Conservation (phyloP, 305 asterid genomes). For the Caryopteris hybrid region DNA sequence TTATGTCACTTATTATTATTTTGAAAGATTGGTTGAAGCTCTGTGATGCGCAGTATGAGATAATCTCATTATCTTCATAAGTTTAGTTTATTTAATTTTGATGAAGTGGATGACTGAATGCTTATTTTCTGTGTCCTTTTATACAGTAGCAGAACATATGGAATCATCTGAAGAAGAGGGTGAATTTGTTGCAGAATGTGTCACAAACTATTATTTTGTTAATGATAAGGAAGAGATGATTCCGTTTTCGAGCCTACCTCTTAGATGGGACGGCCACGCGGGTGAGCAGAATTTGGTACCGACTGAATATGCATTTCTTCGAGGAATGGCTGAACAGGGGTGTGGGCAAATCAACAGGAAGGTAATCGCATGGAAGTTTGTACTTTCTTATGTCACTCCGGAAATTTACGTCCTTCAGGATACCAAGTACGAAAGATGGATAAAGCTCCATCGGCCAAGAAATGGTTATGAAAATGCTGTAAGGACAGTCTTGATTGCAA, state of each 20-base stretch:
- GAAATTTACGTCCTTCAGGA: conserved; percentile 42
- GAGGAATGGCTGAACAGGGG: conserved; percentile 41
- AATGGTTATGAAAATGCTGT: conserved; percentile 33
- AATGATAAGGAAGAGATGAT: conserved; percentile 24
- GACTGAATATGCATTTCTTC: conserved; percentile 26
- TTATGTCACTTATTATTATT: not conserved
- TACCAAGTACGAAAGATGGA: conserved; percentile 43
- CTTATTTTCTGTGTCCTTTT: not conserved
- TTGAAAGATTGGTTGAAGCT: not conserved
- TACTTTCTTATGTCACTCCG: conserved; percentile 42
- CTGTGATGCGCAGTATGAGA: too few species aligned
- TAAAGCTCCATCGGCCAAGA: conserved; percentile 50
- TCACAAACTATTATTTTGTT: conserved; percentile 39
- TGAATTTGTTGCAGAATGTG: conserved; percentile 40
- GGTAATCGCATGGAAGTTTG: conserved; percentile 60
- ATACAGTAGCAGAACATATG: conserved; percentile 22
- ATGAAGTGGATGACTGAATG: not conserved
- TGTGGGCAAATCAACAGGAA: conserved; percentile 32
- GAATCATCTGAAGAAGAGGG: conserved; percentile 66
- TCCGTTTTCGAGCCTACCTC: conserved; percentile 50
- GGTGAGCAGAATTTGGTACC: conserved; percentile 12
- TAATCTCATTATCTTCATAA: not conserved
- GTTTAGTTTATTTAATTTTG: not conserved
- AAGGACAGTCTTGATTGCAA: conserved; percentile 36
- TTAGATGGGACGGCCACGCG: conserved; percentile 34